Percentiles rank a stretch among this genome's conserved stretches.
Conservation (phyloP, 176 grass and related monocot species). For the Cenchrus purpureus region DNA sequence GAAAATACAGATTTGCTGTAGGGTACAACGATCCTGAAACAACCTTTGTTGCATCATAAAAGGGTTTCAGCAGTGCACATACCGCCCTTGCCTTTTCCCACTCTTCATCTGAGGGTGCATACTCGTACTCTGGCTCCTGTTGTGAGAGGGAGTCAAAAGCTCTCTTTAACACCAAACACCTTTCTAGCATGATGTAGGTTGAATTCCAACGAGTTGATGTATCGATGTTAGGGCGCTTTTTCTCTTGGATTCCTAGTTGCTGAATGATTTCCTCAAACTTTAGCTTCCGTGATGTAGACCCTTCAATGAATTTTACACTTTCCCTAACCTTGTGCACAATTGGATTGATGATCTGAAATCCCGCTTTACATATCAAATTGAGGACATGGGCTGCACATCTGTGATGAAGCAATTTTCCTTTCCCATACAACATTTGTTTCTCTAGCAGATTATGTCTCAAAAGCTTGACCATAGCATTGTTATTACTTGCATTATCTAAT, state of each 20-base stretch:
- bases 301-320: not conserved
- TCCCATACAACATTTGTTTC: not conserved
- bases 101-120: not conserved
- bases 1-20: not conserved
- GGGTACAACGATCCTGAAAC: not conserved
- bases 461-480: not conserved
- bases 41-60: not conserved
- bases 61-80: not conserved
- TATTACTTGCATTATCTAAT: not conserved
- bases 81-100: not conserved
- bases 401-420: not conserved
- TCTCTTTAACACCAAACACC: not conserved
- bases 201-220: not conserved
- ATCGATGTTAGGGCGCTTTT: not conserved
- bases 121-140: not conserved
- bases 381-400: not conserved
- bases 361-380: not conserved
- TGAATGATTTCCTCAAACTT: not conserved
- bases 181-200: not conserved
- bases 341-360: not conserved
- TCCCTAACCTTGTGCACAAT: not conserved
- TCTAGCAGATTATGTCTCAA: not conserved
- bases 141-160: not conserved
- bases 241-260: not conserved
- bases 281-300: not conserved